These are phyloP conservation scores for Penicillium subrubescens DNA, from an alignment of 495 filamentous ascomycete genomes.

Conservation along the genomic window DNA sequence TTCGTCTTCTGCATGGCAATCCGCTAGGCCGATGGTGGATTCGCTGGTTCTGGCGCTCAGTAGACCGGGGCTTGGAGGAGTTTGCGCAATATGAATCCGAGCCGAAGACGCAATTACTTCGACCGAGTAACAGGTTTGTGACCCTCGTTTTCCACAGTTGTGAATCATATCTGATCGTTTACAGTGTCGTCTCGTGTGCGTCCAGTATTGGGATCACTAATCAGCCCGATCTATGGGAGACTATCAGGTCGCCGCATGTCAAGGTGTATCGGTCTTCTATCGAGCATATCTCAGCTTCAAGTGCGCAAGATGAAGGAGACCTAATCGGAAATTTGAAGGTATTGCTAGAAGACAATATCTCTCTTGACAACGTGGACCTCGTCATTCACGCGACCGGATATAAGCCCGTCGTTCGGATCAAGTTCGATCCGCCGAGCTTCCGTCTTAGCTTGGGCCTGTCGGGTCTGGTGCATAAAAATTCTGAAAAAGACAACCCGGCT, in stretches of 20 bases:
- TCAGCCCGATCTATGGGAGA: conserved; percentile 37
- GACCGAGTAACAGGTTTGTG: conserved; percentile 27
- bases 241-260: conserved; percentile 29
- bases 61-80: conserved; percentile 19
- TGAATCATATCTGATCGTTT: background rate
- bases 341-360: conserved; percentile 13
- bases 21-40: conserved; percentile 27
- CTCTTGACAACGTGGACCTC: conserved; percentile 46
- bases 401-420: conserved; percentile 61
- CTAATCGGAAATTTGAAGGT: background rate
- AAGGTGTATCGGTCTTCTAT: conserved; percentile 31
- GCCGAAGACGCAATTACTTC: conserved; percentile 30
- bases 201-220: conserved; percentile 35
- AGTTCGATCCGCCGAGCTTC: conserved; percentile 41
- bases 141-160: background rate
- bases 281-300: background rate
- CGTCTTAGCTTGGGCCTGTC: conserved; percentile 26
- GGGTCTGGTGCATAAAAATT: background rate
- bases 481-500: background rate
- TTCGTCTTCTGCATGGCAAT: conserved; percentile 38
- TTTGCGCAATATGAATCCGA: conserved; percentile 26
- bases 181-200: conserved; percentile 30
- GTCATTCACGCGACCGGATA: conserved; percentile 51
- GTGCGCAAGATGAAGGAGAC: background rate
- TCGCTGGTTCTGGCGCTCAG: conserved; percentile 27